Evolutionary conservation across 2,329 filamentous ascomycete genomes (phyloP), one percentile per base, ranked within the genome.

Genomic region (Fusarium duplospermum): DNA sequence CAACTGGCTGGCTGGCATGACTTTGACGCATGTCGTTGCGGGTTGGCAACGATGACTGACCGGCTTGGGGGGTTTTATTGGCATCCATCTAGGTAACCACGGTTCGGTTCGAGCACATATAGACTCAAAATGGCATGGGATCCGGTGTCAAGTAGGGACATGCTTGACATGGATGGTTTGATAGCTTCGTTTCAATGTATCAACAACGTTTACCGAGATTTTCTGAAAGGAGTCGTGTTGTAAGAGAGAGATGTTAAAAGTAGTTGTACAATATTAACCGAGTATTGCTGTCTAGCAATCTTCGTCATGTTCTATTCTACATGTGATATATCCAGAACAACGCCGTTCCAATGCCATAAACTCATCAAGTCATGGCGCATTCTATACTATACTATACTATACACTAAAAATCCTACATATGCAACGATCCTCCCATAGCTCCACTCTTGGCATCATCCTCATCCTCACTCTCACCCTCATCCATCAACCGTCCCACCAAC

Each of bases 401-500:
- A 31, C 47, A 31, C 14, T 14, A 18, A n/a, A 27, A 18, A 31
- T 14, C 9, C 47, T 54, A 54, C n/a, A n/a, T n/a, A n/a, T n/a
- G n/a, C n/a, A n/a, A n/a, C n/a, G n/a, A n/a, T n/a, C 33, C 33
- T 57, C 50, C 77, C 45, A 67, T 71, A 0, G 76, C 77, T 7
- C 62, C 50, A 13, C 72, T 69, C 61, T 75, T 79, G 11, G 22
- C 29, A 4, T 81, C 79, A 3, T 82, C 82, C 0, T 80, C 79
- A 0, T 40, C 73, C 3, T 78, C 73, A 1, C 73, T 38, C 1
- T 77, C 75, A 4, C 33, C 35, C 6, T 82, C 82, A 9, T 83
- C 82, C n/a, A 78, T 67, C 67, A 81, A 71, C 29, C 87, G 82
- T 6, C 82, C 82, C n/a, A 90, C 81, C 62, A 90, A 80, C 67